phyloP scores from a whole-genome alignment of 108 stramenopile genomes.

The Skeletonema marinoi region DNA sequence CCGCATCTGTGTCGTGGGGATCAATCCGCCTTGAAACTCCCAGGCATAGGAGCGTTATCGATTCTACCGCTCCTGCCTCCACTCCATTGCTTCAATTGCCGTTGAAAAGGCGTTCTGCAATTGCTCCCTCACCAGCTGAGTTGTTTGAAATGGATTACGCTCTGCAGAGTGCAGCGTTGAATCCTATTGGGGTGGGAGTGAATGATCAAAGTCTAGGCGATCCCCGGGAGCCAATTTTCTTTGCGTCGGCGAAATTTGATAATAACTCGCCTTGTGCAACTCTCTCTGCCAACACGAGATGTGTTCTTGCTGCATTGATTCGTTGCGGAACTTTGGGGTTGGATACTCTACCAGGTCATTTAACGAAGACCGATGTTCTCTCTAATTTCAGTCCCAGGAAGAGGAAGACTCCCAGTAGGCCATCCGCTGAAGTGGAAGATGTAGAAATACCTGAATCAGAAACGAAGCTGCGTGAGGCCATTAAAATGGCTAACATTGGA shows the following conservation, averaged over 20 bases:
- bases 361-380: slow-evolving; percentile 59
- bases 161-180: slow-evolving; percentile 63
- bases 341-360: slow-evolving; percentile 69
- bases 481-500: slow-evolving; percentile 54
- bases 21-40: slow-evolving; percentile 15
- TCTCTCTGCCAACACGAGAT: slow-evolving; percentile 70
- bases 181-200: slow-evolving; percentile 59
- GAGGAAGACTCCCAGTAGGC: not conserved
- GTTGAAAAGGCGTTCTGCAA: slow-evolving; percentile 64
- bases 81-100: slow-evolving; percentile 69
- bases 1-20: slow-evolving; percentile 69
- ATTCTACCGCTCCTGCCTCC: not conserved
- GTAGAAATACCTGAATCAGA: slow-evolving; percentile 34
- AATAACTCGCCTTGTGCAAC: slow-evolving; percentile 60
- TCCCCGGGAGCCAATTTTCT: slow-evolving; percentile 55
- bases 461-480: slow-evolving; percentile 21
- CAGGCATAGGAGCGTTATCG: not conserved
- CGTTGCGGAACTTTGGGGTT: slow-evolving; percentile 66
- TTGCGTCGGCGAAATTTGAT: slow-evolving; percentile 63
- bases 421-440: slow-evolving; percentile 31
- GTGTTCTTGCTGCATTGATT: slow-evolving; percentile 77
- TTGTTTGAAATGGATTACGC: slow-evolving; percentile 76
- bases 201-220: slow-evolving; percentile 9
- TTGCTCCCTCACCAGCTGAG: slow-evolving; percentile 50
- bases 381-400: slow-evolving; percentile 42